Evolutionary conservation across 2,329 filamentous ascomycete species (phyloP), one percentile per base, ranked within the genome.

Genomic region (Clarireedia paspali): DNA sequence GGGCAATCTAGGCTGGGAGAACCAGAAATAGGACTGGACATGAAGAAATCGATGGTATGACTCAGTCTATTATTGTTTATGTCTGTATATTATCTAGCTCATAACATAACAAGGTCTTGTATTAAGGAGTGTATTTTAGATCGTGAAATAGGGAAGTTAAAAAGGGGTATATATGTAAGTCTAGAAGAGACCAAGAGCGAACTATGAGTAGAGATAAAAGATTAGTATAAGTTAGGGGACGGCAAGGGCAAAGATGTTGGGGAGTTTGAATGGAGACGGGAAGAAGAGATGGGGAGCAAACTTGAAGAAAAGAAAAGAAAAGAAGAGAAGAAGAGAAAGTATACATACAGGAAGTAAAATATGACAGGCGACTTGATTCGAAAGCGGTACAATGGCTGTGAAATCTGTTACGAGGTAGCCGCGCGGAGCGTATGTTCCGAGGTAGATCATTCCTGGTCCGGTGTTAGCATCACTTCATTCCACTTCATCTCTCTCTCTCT

Each of bases 321-420:
- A 20, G 17, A 42, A 6, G 9, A 20, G 5, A 10, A 5, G 5
- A 17, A 2, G 39, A 6, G n/a, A 4, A 24, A 20, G 10, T 15
- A 24, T 34, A 40, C 59, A 23, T 57, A 61, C 57, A 24, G 60
- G 60, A 36, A 62, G 50, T n/a, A 62, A 36, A 44, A 55, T 55
- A 56, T 62, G 60, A 51, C 60, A 62, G 6, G 53, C 58, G 45
- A 60, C 53, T 48, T 63, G 60, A 30, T 63, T 83, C 67, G 70
- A 70, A 38, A 85, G 67, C 14, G 83, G 82, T 61, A 75, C 81
- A 67, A 86, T 82, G 55, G 81, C 79, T 15, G 81, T 77, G 62
- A 85, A 78, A 56, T 74, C 70, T 5, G 70, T 71, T 66, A 87
- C 85, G 59, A 72, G 72, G 81, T 81, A 87, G 1, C 75, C 55